Percentiles rank a stretch among this genome's conserved stretches.
Evolutionary conservation across 176 grass and related monocot species (phyloP).

Genomic region (Paspalum vaginatum): DNA sequence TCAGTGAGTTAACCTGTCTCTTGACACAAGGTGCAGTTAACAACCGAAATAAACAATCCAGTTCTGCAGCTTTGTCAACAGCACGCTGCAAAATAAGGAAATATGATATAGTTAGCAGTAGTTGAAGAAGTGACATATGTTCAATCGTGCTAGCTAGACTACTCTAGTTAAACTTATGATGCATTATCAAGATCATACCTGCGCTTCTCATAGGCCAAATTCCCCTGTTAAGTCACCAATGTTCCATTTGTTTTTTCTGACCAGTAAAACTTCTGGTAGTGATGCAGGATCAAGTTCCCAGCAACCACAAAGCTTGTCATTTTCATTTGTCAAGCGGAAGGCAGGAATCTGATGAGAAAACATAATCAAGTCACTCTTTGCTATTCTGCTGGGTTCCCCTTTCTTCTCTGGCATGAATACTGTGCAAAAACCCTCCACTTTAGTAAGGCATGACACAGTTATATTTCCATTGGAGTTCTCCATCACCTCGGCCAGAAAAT

Average conservation of each 20-base stretch:
- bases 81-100: conserved; percentile 19
- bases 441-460: conserved; percentile 45
- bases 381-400: conserved; percentile 37
- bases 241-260: conserved; percentile 23
- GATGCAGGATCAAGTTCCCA: conserved; percentile 76
- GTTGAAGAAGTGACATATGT: background rate
- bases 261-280: conserved; percentile 48
- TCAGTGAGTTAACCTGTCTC: background rate
- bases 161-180: background rate
- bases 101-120: conserved; percentile 1
- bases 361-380: conserved; percentile 45
- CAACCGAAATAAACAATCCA: background rate
- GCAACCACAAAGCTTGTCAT: conserved; percentile 47
- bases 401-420: conserved; percentile 55
- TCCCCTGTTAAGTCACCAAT: background rate
- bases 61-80: conserved; percentile 12
- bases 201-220: conserved; percentile 19
- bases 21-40: conserved; percentile 4
- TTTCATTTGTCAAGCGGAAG: conserved; percentile 43
- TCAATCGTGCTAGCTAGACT: conserved; percentile 9
- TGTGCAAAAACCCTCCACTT: conserved; percentile 54
- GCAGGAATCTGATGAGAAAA: conserved; percentile 81
- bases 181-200: background rate
- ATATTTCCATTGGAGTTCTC: conserved; percentile 17
- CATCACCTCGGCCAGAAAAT: conserved; percentile 54